These are phyloP conservation scores for Xylaria longipes DNA, from an alignment of 495 filamentous ascomycete genomes.

Conservation along the genomic window DNA sequence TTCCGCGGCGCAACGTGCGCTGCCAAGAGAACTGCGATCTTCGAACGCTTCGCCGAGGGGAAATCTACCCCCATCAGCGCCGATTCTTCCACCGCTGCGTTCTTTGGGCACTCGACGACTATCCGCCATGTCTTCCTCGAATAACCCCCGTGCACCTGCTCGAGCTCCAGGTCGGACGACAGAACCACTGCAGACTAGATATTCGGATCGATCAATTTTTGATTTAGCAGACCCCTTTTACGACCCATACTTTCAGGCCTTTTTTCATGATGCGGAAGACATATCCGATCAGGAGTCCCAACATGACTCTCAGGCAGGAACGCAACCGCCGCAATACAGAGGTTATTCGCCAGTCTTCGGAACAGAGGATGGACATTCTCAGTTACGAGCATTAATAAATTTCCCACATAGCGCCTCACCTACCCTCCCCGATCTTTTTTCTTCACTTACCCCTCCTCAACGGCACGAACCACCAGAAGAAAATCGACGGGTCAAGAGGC, in stretches of 20 bases:
- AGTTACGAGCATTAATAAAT: constrained; percentile 55
- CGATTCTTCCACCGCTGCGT: constrained; percentile 51
- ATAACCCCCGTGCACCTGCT: constrained; percentile 22
- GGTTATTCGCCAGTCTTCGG: constrained; percentile 3
- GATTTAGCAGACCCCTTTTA: constrained; percentile 5
- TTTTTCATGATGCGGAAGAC: not conserved
- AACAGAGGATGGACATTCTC: constrained; percentile 48
- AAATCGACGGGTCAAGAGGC: constrained; percentile 67
- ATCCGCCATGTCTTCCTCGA: constrained; percentile 36
- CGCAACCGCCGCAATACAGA: not conserved
- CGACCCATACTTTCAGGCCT: constrained; percentile 4
- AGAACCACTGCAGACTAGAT: constrained; percentile 42
- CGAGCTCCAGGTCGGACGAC: constrained; percentile 37
- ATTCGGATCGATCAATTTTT: constrained; percentile 4
- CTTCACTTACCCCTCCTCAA: constrained; percentile 38
- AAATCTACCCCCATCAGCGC: constrained; percentile 31
- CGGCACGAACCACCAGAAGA: constrained; percentile 48
- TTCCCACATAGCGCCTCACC: constrained; percentile 40
- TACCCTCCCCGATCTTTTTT: constrained; percentile 30
- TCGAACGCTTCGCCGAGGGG: constrained; percentile 36
- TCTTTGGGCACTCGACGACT: constrained; percentile 40
- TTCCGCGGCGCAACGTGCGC: constrained; percentile 43
- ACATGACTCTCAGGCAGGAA: not conserved
- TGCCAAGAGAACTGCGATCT: constrained; percentile 44
- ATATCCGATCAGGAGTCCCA: not conserved